phyloP scores from a whole-genome alignment of 495 filamentous ascomycete genomes.

The Staphylotrichum tortipilum region DNA sequence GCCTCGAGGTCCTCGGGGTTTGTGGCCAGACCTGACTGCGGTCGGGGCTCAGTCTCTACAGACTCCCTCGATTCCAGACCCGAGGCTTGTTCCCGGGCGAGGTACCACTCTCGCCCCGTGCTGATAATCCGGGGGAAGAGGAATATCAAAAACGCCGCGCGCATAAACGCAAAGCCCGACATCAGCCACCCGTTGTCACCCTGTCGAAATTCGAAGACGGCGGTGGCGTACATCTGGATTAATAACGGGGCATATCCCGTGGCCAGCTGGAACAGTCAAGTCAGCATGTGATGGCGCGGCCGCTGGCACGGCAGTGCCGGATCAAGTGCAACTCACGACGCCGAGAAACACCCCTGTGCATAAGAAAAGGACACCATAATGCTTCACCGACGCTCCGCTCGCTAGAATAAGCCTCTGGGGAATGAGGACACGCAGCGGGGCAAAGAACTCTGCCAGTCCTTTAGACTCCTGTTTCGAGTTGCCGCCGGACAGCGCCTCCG shows the following conservation, averaged over 20 bases:
- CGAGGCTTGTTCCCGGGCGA: constrained; percentile 4
- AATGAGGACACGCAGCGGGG: constrained; percentile 43
- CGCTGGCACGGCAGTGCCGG: not conserved
- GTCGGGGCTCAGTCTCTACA: not conserved
- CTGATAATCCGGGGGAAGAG: constrained; percentile 48
- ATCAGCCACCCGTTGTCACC: constrained; percentile 46
- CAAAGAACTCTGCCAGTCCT: constrained; percentile 40
- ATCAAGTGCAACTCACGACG: constrained; percentile 26
- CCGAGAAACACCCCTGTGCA: constrained; percentile 47
- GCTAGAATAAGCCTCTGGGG: constrained; percentile 37
- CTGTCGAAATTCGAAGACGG: constrained; percentile 45
- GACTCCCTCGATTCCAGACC: not conserved
- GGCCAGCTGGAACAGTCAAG: constrained; percentile 32
- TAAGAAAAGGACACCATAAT: constrained; percentile 45
- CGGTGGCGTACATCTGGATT: constrained; percentile 47
- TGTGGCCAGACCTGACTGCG: constrained; percentile 10
- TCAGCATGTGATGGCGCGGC: not conserved
- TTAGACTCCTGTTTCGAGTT: constrained; percentile 23
- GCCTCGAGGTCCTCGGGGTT: constrained; percentile 33
- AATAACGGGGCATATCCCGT: constrained; percentile 46
- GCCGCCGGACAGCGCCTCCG: constrained; percentile 23
- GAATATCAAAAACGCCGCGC: constrained; percentile 46
- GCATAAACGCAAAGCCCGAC: constrained; percentile 43
- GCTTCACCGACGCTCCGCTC: constrained; percentile 33
- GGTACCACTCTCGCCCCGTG: constrained; percentile 38